These are phyloP conservation scores for Populus alba DNA, from an alignment of 345 rosid genomes.

Conservation along the genomic window DNA sequence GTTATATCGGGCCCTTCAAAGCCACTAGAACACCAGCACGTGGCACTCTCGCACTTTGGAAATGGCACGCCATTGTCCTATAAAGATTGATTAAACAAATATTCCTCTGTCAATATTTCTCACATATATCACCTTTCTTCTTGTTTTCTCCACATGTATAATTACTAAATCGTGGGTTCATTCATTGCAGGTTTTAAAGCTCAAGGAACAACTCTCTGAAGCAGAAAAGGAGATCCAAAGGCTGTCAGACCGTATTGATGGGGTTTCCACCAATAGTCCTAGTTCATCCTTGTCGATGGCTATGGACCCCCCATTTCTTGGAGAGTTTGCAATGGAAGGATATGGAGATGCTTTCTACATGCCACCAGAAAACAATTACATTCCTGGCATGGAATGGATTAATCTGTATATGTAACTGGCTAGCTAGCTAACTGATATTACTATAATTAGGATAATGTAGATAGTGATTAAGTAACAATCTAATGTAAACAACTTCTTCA, in stretches of 20 bases:
- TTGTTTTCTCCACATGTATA: no score
- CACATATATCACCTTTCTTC: background rate
- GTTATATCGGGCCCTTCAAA: constrained; percentile 25
- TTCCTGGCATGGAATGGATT: constrained; percentile 56
- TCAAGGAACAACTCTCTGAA: constrained; percentile 46
- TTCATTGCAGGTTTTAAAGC: constrained; percentile 46
- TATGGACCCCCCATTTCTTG: constrained; percentile 38
- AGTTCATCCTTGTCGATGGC: constrained; percentile 49
- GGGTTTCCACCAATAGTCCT: constrained; percentile 47
- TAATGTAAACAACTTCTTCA: constrained; percentile 9
- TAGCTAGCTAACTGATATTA: background rate
- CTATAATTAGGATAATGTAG: constrained; percentile 5
- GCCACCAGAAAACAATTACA: constrained; percentile 35
- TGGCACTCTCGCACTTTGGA: constrained; percentile 10
- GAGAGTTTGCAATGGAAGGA: constrained; percentile 42
- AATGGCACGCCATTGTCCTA: background rate
- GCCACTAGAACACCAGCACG: constrained; percentile 19
- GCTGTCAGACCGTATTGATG: constrained; percentile 41
- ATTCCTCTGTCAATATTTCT: background rate
- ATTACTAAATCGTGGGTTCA: background rate
- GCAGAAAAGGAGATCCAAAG: constrained; percentile 53
- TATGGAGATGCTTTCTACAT: constrained; percentile 45
- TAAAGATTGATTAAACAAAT: background rate
- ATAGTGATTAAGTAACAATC: constrained; percentile 13
- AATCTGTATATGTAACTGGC: constrained; percentile 24